Conservation (phyloP, 176 grass and related monocot genomes). For the Zea luxurians region DNA sequence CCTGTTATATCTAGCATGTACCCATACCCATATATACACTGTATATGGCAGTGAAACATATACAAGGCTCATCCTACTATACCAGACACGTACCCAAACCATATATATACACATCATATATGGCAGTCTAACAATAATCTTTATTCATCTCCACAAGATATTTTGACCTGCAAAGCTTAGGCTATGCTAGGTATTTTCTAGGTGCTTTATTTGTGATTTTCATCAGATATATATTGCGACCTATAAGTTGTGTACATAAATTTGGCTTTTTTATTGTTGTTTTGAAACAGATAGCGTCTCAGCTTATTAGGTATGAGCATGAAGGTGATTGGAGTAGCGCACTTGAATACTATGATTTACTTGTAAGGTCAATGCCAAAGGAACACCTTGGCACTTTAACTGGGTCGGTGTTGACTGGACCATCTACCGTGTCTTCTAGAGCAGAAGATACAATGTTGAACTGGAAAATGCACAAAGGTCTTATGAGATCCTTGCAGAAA, state of each 20-base stretch:
- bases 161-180: neutral
- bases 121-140: too few relatives aligned
- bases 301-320: constrained; percentile 90
- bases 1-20: too few relatives aligned
- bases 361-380: constrained; percentile 69
- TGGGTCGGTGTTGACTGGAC: constrained; percentile 38
- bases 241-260: constrained; percentile 24
- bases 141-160: neutral
- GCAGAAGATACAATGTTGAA: constrained; percentile 48
- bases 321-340: constrained; percentile 89
- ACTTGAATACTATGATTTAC: constrained; percentile 89
- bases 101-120: too few relatives aligned
- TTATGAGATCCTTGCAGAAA: constrained; percentile 96
- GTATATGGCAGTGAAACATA: too few relatives aligned
- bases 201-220: neutral
- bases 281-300: constrained; percentile 70
- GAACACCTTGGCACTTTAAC: constrained; percentile 32
- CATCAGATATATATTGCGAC: constrained; percentile 11
- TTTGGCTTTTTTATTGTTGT: constrained; percentile 32
- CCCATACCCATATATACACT: too few relatives aligned
- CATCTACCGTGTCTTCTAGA: constrained; percentile 43
- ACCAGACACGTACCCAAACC: too few relatives aligned
- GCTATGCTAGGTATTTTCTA: neutral
- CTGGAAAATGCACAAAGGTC: constrained; percentile 86
- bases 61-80: too few relatives aligned